Conservation (phyloP, 257 asterid species). For the Solanum bulbocastanum region DNA sequence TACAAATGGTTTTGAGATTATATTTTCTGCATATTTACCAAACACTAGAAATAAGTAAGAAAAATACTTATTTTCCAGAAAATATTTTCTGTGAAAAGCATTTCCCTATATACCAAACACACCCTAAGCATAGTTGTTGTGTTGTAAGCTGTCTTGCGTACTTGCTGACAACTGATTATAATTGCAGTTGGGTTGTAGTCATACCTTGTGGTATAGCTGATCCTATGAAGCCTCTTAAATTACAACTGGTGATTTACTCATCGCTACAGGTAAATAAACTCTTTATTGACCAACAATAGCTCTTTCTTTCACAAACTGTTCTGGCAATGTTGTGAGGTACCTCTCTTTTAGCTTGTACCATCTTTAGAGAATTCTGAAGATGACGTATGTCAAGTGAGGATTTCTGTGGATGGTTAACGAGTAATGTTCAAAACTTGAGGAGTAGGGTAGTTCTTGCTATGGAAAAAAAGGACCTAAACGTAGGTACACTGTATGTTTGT, state of each 20-base stretch:
- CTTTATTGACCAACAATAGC: not conserved
- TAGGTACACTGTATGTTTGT: not conserved
- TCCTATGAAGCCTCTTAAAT: not conserved
- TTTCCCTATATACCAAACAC: not conserved
- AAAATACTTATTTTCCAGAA: not conserved
- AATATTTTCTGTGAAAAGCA: not conserved
- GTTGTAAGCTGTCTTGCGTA: not conserved
- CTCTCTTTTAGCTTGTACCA: not conserved
- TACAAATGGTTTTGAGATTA: not conserved
- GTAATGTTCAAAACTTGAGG: not conserved
- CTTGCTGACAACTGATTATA: not conserved
- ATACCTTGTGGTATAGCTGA: constrained; percentile 46
- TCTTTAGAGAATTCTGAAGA: not conserved
- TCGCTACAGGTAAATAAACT: not conserved
- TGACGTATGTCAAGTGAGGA: not conserved
- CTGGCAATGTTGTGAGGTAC: not conserved
- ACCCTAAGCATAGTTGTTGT: not conserved
- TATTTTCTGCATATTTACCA: not conserved
- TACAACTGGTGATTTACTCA: not conserved
- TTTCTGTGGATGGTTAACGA: not conserved
- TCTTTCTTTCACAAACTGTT: not conserved
- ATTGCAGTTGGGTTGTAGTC: constrained; percentile 76
- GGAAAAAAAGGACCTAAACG: not conserved
- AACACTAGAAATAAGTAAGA: not conserved
- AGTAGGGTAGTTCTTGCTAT: not conserved